Conservation (phyloP, 2,329 filamentous ascomycete species). For the Zarea fungicola region DNA sequence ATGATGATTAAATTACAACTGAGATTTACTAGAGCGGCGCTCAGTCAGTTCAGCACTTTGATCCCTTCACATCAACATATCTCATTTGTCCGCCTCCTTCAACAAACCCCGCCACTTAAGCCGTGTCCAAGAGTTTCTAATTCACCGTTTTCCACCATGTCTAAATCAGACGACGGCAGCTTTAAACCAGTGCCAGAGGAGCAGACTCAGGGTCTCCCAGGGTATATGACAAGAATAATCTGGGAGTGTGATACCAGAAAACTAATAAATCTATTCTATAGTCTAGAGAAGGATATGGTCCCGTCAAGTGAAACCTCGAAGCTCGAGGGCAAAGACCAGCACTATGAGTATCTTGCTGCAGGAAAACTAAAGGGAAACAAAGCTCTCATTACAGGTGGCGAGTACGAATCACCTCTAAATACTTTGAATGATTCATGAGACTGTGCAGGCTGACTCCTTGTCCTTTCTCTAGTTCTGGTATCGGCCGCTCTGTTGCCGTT, state of each 20-base stretch:
- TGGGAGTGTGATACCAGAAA: neutral
- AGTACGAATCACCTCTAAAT: slow-evolving; percentile 32
- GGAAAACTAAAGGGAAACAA: slow-evolving; percentile 46
- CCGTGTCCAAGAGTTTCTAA: too few relatives aligned
- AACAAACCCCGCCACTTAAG: too few relatives aligned
- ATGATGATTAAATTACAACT: too few relatives aligned
- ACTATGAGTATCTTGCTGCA: slow-evolving; percentile 37
- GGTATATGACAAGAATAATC: slow-evolving; percentile 25
- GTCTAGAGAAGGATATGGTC: slow-evolving; percentile 32
- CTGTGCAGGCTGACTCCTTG: too few relatives aligned
- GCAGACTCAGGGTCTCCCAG: slow-evolving; percentile 34
- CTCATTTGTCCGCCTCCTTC: too few relatives aligned
- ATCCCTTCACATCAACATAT: too few relatives aligned
- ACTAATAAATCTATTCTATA: slow-evolving; percentile 12
- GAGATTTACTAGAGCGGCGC: too few relatives aligned
- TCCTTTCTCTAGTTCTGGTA: slow-evolving; percentile 42
- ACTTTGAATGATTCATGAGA: too few relatives aligned
- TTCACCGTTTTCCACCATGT: neutral
- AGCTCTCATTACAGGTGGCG: slow-evolving; percentile 50
- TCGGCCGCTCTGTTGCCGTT: slow-evolving; percentile 49
- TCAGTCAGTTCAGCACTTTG: too few relatives aligned
- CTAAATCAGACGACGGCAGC: slow-evolving; percentile 22
- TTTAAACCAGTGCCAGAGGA: slow-evolving; percentile 30
- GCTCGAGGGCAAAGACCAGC: slow-evolving; percentile 32
- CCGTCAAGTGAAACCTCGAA: slow-evolving; percentile 36